Conservation (phyloP, 345 rosid species). For the Turritis glabra region DNA sequence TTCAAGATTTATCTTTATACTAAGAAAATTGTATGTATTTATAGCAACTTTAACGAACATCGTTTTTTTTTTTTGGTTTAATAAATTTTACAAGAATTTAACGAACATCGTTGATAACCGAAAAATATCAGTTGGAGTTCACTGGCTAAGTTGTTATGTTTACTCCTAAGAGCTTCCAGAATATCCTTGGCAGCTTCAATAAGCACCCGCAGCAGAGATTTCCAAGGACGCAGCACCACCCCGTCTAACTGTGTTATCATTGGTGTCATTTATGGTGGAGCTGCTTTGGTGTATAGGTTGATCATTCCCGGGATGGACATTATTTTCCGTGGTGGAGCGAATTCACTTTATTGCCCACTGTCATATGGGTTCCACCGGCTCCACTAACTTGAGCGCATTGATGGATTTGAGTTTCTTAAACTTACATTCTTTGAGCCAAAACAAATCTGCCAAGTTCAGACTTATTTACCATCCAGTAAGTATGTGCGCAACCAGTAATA, state of each 20-base stretch:
- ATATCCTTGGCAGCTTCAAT: constrained; percentile 98
- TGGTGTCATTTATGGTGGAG: constrained; percentile 55
- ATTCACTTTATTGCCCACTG: constrained; percentile 84
- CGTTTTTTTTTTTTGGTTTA: too few species aligned
- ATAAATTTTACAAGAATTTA: too few species aligned
- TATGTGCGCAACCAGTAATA: constrained; percentile 99
- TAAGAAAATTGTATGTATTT: too few species aligned
- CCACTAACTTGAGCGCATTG: constrained; percentile 62
- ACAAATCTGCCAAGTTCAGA: constrained; percentile 76
- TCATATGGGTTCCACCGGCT: constrained; percentile 73
- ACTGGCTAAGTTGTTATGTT: constrained; percentile 90
- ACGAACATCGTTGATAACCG: too few species aligned
- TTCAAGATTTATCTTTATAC: too few species aligned
- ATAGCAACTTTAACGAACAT: too few species aligned
- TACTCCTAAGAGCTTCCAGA: constrained; percentile 96
- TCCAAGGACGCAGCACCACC: constrained; percentile 64
- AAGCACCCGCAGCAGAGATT: constrained; percentile 88
- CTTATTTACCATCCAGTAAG: constrained; percentile 92
- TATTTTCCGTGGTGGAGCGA: constrained; percentile 62
- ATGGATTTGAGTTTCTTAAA: constrained; percentile 62
- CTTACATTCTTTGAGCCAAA: constrained; percentile 91
- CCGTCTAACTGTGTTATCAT: constrained; percentile 67
- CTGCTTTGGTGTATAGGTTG: constrained; percentile 77
- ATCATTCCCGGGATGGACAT: constrained; percentile 62
- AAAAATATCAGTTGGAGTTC: constrained; percentile 78